Percentiles rank a stretch among this genome's conserved stretches.
Evolutionary conservation across 192 early-diverging fungal species (phyloP).

Genomic region (Gaertneriomyces sp.): DNA sequence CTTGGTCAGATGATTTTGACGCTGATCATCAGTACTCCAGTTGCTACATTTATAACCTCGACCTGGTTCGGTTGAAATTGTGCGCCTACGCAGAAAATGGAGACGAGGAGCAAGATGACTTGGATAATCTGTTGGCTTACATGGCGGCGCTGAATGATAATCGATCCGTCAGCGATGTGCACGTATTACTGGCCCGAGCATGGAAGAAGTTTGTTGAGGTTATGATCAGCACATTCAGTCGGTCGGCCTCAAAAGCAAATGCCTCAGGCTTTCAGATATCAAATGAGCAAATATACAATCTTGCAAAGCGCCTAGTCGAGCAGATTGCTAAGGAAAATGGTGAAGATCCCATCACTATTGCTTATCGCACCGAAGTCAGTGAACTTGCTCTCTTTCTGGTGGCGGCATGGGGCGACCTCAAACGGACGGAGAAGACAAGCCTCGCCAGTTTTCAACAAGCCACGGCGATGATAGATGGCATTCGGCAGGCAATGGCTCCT

Average conservation of each 20-base stretch:
- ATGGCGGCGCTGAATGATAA: conserved; percentile 24
- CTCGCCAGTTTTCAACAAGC: not conserved
- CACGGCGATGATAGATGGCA: not conserved
- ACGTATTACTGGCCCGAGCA: conserved; percentile 19
- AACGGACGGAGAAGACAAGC: conserved; percentile 2
- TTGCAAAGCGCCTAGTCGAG: conserved; percentile 6
- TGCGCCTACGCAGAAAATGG: conserved; percentile 1
- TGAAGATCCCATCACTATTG: conserved; percentile 6
- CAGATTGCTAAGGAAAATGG: conserved; percentile 6
- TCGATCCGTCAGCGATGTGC: conserved; percentile 29
- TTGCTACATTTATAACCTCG: conserved; percentile 27
- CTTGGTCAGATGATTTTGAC: conserved; percentile 26
- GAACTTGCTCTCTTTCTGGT: conserved; percentile 18
- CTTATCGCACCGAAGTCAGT: conserved; percentile 23
- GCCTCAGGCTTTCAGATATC: not conserved
- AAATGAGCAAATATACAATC: not conserved
- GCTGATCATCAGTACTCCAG: conserved; percentile 22
- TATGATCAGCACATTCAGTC: not conserved
- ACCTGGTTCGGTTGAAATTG: conserved; percentile 22
- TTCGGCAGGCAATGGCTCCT: conserved; percentile 9
- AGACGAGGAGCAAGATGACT: conserved; percentile 8
- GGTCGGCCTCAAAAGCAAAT: not conserved
- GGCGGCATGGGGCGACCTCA: conserved; percentile 14
- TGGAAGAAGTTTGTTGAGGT: conserved; percentile 33
- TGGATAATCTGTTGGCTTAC: conserved; percentile 11